Base-by-base conservation (phyloP, 768 basidiomycete genomes). In the Suillus discolor region DNA sequence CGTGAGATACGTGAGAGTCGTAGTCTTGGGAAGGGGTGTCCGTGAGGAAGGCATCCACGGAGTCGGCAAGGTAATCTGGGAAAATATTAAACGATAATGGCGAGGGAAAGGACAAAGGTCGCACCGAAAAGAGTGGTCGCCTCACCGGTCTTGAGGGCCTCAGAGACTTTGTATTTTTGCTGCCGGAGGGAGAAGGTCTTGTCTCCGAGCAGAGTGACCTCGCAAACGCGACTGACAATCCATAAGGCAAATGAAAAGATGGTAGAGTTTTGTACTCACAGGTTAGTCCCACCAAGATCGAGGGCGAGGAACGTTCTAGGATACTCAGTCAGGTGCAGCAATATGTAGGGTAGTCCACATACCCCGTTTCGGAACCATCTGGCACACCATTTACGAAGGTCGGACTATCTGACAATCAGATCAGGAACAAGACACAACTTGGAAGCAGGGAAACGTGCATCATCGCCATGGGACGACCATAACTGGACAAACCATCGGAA, bases 111-210 rank as follows among this genome's bases (percentile, higher is more conserved):
- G 8, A 63, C 20, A 41, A 63, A 44, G 66, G 62, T 70, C 79
- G 64, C 63, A 96, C 96, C 94, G 73, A 99, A 99, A 60, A 99
- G 81, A 3, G 85, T 86, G 1, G 84, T 83, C 1, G 91, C 97
- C 74, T 98, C 94, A 45, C 97, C 97, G 2, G 93, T 90, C 80
- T 99, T 99, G 64, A 99, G 84, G 13, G 88, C 80, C 38, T 97
- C 94, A 3, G 97, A 97, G 16, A 99, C 95, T 75, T 91, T 94
- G 82, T 96, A 99, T 76, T 99, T 99, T 74, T 98, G 93, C 79
- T 98, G 96, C 68, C 90, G 89, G 65, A 99, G 83, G 54, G 84
- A 85, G 79, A 99, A 99, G 20, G 92, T 89, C 71, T 93, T 87
- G 78, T 97, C 84, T 41, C 97, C 97, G 61, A 91, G 84, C n/a